phyloP scores from a whole-genome alignment of 2,329 filamentous ascomycete species.

The Venturia nashicola region DNA sequence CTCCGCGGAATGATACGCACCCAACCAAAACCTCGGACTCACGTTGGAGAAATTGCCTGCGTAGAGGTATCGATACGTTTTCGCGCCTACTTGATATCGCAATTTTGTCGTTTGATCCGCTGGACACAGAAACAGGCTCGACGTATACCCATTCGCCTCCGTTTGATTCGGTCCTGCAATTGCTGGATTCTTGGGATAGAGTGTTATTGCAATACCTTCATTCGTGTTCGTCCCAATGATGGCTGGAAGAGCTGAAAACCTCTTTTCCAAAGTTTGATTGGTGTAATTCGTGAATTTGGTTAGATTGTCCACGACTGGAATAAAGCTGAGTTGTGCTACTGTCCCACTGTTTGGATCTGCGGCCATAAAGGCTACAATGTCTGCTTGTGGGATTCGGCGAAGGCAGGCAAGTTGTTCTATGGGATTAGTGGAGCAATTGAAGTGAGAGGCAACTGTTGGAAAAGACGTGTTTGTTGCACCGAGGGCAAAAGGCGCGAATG shows the following conservation, averaged over 20 bases:
- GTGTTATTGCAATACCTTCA: slow-evolving; percentile 22
- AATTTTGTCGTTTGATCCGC: slow-evolving; percentile 16
- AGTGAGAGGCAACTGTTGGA: slow-evolving; percentile 23
- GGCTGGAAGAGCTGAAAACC: slow-evolving; percentile 16
- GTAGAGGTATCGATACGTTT: slow-evolving; percentile 27
- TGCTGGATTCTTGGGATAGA: slow-evolving; percentile 14
- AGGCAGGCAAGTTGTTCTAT: slow-evolving; percentile 25
- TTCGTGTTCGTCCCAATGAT: slow-evolving; percentile 24
- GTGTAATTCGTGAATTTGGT: slow-evolving; percentile 25
- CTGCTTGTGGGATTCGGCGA: slow-evolving; percentile 17
- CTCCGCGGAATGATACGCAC: slow-evolving; percentile 21
- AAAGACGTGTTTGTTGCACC: slow-evolving; percentile 24
- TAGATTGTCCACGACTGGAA: slow-evolving; percentile 19
- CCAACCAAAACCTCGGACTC: slow-evolving; percentile 21
- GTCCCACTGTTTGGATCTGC: slow-evolving; percentile 12
- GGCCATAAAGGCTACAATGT: slow-evolving; percentile 21
- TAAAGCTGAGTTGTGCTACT: slow-evolving; percentile 13
- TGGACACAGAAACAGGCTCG: slow-evolving; percentile 21
- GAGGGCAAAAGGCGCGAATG: slow-evolving; percentile 15
- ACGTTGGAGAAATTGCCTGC: slow-evolving; percentile 25
- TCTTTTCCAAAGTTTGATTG: neutral
- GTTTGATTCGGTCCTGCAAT: slow-evolving; percentile 16
- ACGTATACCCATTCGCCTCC: slow-evolving; percentile 15
- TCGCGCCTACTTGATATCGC: neutral
- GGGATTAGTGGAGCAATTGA: slow-evolving; percentile 15